Percentiles rank a stretch among this genome's conserved stretches.
Evolutionary conservation across 108 stramenopile species (phyloP).

Genomic region (Schizochytrium sp.): DNA sequence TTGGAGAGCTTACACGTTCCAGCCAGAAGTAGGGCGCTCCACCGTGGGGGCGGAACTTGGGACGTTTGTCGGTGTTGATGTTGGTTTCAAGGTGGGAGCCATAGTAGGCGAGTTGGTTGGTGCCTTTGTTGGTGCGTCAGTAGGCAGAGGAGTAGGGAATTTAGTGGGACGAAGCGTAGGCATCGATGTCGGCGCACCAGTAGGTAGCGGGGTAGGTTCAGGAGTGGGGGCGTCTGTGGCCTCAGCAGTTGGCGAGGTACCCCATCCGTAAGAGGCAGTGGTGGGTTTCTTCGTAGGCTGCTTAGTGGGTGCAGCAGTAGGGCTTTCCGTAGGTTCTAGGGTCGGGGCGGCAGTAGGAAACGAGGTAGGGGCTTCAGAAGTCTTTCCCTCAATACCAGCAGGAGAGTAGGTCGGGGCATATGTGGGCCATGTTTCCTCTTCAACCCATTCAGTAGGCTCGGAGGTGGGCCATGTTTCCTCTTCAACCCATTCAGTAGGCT

Average conservation of each 20-base stretch:
- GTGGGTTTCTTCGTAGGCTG: constrained; percentile 30
- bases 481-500: background rate
- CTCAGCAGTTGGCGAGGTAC: background rate
- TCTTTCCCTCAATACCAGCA: too few species aligned
- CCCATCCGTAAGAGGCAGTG: background rate
- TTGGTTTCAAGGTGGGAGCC: background rate
- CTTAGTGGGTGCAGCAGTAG: background rate
- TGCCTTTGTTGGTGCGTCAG: background rate
- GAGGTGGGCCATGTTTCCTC: constrained; percentile 7
- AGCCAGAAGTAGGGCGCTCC: too few species aligned
- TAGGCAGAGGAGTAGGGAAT: constrained; percentile 4
- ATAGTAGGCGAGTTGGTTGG: constrained; percentile 9
- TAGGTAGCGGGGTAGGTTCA: background rate
- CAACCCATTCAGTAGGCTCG: background rate
- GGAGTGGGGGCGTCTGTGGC: constrained; percentile 1
- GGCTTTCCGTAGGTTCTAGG: background rate
- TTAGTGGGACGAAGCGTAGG: background rate
- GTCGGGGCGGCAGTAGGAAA: background rate
- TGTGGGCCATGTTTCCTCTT: constrained; percentile 20
- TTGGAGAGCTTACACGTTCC: too few species aligned
- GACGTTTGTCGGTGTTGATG: background rate
- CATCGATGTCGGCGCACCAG: background rate
- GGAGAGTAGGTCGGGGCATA: background rate
- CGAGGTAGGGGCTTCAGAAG: background rate
- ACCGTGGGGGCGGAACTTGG: background rate